Conservation (phyloP, 1,284 basidiomycete species). For the Phylloboletellus chloephorus region DNA sequence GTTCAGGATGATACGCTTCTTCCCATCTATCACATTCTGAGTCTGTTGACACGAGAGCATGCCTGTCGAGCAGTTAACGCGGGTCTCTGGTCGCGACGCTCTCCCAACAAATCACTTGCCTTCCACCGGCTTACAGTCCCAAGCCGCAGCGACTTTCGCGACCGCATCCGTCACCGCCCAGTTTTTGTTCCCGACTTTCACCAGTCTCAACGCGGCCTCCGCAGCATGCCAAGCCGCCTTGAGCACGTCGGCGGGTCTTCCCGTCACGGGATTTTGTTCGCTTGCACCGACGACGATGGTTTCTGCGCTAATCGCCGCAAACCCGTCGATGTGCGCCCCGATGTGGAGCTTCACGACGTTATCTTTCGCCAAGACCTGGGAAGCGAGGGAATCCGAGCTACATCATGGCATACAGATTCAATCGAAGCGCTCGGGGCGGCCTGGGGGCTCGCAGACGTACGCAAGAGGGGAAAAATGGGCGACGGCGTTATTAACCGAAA, state of each 20-base stretch:
- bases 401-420: slow-evolving; percentile 7
- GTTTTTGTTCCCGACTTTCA: slow-evolving; percentile 91
- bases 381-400: slow-evolving; percentile 68
- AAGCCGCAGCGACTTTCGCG: slow-evolving; percentile 65
- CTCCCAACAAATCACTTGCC: slow-evolving; percentile 44
- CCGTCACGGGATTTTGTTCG: slow-evolving; percentile 69
- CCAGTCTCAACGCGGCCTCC: slow-evolving; percentile 82
- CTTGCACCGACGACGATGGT: slow-evolving; percentile 84
- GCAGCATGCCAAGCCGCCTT: slow-evolving; percentile 92
- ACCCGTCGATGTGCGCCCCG: slow-evolving; percentile 96
- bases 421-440: slow-evolving; percentile 14
- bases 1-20: slow-evolving; percentile 93
- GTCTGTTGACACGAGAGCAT: slow-evolving; percentile 91
- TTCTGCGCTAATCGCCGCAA: slow-evolving; percentile 85
- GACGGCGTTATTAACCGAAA: slow-evolving; percentile 89
- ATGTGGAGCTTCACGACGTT: slow-evolving; percentile 96
- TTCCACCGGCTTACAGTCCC: slow-evolving; percentile 86
- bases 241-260: slow-evolving; percentile 83
- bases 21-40: slow-evolving; percentile 93
- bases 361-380: slow-evolving; percentile 69
- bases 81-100: slow-evolving; percentile 1
- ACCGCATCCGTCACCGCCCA: slow-evolving; percentile 91
- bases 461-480: slow-evolving; percentile 78
- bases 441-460: slow-evolving; percentile 39
- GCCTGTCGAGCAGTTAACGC: slow-evolving; percentile 38